phyloP scores from a whole-genome alignment of 2,329 filamentous ascomycete species.

The Penicillium hordei region DNA sequence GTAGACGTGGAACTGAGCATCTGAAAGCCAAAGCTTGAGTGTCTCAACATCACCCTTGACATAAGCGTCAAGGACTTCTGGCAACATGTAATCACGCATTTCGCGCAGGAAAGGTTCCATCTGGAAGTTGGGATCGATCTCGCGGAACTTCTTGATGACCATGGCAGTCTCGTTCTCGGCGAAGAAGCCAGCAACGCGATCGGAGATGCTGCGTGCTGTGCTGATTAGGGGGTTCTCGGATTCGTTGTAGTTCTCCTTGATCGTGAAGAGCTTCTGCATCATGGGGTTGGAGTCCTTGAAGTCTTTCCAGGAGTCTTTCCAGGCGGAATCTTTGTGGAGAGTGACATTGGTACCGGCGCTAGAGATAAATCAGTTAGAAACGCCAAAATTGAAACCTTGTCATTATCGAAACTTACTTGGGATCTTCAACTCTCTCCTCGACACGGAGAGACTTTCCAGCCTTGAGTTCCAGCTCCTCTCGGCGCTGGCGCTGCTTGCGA shows the following conservation, averaged over 20 bases:
- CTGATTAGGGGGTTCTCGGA: constrained; percentile 95
- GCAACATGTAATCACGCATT: constrained; percentile 95
- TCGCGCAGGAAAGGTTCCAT: constrained; percentile 93
- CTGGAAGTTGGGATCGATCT: constrained; percentile 94
- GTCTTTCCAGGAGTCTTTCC: constrained; percentile 97
- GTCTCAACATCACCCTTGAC: constrained; percentile 93
- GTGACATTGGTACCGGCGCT: constrained; percentile 94
- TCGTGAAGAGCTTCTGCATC: constrained; percentile 81
- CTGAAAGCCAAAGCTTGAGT: constrained; percentile 91
- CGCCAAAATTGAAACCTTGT: constrained; percentile 13
- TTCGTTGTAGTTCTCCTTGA: constrained; percentile 88
- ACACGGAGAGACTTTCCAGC: constrained; percentile 48
- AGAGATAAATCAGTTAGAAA: constrained; percentile 32
- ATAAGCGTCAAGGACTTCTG: constrained; percentile 95
- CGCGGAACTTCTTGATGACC: constrained; percentile 96
- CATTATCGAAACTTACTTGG: constrained; percentile 64
- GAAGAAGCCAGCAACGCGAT: constrained; percentile 91
- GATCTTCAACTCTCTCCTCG: constrained; percentile 76
- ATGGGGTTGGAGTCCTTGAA: constrained; percentile 89
- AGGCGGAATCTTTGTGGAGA: constrained; percentile 92
- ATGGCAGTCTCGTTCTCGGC: constrained; percentile 96
- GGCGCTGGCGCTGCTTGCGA: constrained; percentile 70
- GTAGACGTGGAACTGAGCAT: constrained; percentile 94
- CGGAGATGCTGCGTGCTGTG: constrained; percentile 90
- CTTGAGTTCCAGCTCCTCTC: constrained; percentile 63